Conservation (phyloP, 495 filamentous ascomycete species). For the Penicillium steckii region DNA sequence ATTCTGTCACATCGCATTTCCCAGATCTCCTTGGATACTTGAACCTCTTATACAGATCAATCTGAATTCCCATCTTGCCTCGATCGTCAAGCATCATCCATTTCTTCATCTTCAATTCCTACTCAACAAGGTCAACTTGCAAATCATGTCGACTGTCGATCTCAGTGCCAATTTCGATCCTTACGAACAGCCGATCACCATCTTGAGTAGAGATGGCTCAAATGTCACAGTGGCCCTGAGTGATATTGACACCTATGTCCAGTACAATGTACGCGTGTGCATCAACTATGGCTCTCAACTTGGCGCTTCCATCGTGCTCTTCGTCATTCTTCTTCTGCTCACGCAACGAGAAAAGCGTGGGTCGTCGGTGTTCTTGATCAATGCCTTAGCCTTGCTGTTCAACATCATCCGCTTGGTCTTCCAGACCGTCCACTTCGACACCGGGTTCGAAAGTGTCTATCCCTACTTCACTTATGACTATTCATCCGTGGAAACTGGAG, state of each 20-base stretch:
- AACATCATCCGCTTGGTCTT: conserved; percentile 62
- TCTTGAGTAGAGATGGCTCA: conserved; percentile 52
- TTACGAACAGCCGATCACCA: conserved; percentile 55
- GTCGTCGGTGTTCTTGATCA: conserved; percentile 62
- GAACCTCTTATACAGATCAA: conserved; percentile 6
- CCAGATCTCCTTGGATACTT: not conserved
- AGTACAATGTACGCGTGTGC: conserved; percentile 51
- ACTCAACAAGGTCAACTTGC: not conserved
- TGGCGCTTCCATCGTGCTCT: conserved; percentile 67
- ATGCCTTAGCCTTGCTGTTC: conserved; percentile 56
- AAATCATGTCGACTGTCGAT: not conserved
- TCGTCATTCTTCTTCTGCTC: conserved; percentile 63
- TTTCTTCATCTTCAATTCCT: not conserved
- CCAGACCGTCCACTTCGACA: conserved; percentile 56
- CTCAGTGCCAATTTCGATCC: conserved; percentile 35
- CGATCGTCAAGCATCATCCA: not conserved
- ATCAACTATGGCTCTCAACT: conserved; percentile 74
- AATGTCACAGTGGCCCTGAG: conserved; percentile 48
- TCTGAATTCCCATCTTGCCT: not conserved
- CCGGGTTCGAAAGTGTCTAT: conserved; percentile 58
- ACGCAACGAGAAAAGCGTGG: conserved; percentile 60
- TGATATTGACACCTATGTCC: conserved; percentile 46
- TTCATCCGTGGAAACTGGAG: conserved; percentile 42
- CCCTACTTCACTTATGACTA: conserved; percentile 57
- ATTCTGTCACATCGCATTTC: not conserved